These are phyloP conservation scores for Chaetothyriales sp. DNA, from an alignment of 2,329 filamentous ascomycete species.

Conservation along the genomic window DNA sequence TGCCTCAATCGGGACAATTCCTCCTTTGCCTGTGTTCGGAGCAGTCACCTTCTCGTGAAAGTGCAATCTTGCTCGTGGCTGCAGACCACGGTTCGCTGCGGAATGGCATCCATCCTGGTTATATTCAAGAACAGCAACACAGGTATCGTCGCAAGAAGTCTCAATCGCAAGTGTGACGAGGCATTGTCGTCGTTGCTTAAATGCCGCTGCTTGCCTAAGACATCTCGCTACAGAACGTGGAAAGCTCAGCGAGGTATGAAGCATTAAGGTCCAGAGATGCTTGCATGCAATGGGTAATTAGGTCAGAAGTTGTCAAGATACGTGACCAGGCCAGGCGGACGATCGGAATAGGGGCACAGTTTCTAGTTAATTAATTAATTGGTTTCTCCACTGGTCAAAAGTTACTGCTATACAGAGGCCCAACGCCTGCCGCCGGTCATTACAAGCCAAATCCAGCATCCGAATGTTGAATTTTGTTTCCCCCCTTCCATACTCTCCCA, in stretches of 20 bases:
- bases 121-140: conserved; percentile 61
- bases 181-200: conserved; percentile 4
- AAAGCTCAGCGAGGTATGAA: neutral
- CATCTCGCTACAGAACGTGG: neutral
- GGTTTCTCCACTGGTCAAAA: no score
- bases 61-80: conserved; percentile 43
- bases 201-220: neutral
- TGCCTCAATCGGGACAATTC: conserved; percentile 67
- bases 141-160: conserved; percentile 68
- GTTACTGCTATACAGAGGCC: no score
- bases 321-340: no score
- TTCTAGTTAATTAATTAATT: no score
- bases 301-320: no score
- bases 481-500: neutral
- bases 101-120: conserved; percentile 1
- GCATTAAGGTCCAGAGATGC: neutral
- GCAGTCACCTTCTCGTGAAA: conserved; percentile 74
- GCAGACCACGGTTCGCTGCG: neutral
- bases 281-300: neutral
- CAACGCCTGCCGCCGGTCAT: no score
- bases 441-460: no score
- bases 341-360: no score
- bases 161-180: conserved; percentile 35
- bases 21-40: conserved; percentile 59
- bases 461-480: no score